Conservation (phyloP, 1,284 basidiomycete species). For the Stygiomarasmius scandens region DNA sequence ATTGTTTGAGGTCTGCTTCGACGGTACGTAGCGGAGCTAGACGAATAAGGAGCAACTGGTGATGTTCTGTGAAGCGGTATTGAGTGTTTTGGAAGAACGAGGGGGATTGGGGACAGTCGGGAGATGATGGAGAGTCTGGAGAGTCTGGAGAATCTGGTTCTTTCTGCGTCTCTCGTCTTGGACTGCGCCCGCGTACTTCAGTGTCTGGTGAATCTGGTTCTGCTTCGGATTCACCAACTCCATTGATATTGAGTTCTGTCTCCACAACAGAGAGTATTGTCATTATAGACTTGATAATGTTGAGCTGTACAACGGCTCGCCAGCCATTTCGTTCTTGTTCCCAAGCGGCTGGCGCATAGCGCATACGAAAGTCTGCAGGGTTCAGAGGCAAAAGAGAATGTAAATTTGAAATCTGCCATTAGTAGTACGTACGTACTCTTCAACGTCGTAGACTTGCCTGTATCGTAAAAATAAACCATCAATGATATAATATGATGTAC, state of each 20-base stretch:
- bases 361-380: conserved; percentile 46
- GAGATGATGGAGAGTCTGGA: too few relatives aligned
- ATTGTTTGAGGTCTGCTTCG: conserved; percentile 46
- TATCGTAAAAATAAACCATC: neutral
- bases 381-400: conserved; percentile 15
- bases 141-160: too few relatives aligned
- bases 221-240: conserved; percentile 20
- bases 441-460: conserved; percentile 61
- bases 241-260: conserved; percentile 44
- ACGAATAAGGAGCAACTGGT: conserved; percentile 45
- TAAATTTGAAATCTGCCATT: conserved; percentile 10
- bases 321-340: conserved; percentile 47
- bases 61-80: conserved; percentile 39
- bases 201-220: neutral
- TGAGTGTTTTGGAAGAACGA: conserved; percentile 1
- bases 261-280: conserved; percentile 48
- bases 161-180: too few relatives aligned
- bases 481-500: conserved; percentile 1
- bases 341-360: conserved; percentile 46
- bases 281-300: conserved; percentile 49
- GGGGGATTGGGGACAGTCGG: conserved; percentile 5
- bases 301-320: conserved; percentile 54
- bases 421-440: conserved; percentile 61
- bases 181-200: too few relatives aligned
- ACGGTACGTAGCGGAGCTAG: conserved; percentile 45